Evolutionary conservation across 1,139 yeast genomes (phyloP), one percentile per base, ranked within the genome.

Genomic region (Lodderomyces jiufengensis): DNA sequence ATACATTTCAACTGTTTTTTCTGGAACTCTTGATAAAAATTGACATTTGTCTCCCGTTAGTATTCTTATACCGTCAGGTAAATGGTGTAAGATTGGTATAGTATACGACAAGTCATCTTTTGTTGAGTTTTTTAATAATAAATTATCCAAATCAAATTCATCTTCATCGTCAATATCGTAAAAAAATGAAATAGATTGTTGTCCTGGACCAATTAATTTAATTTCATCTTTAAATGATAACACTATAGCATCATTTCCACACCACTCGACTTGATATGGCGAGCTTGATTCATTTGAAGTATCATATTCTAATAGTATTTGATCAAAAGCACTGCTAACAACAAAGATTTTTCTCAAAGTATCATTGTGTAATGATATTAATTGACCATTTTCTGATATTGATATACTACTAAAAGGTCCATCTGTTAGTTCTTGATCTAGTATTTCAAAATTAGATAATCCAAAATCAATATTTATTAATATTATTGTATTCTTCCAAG

Each of bases 181-280:
- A 42, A 63, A 70, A 48, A 68, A 69, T 2, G 75, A 69, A 4
- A 70, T 61, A 2, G 80, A 68, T 2, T 79, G 81, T 35, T 79
- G 81, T 3, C 78, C 73, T 0, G 95, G 94, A 0, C 94, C 95
- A 26, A 83, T 70, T 10, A 90, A 55, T 41, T 75, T 73, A 16
- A 87, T 51, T 39, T 84, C 90, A 46, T 84, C 94, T 4, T 72
- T 65, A 41, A 74, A 69, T 0, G 80, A 63, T 23, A 78, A 31
- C 0, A 79, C 80, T 1, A 88, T 78, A 0, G 94, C 87, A 61
- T 87, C 95, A 47, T 82, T 80, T 0, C 92, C 87, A 57, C 95
- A 85, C 97, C 97, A 90, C 41, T 70, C 72, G 9, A 86, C 61
- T 43, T 74, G 74, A 27, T 57, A 51, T 1, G 70, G 57, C 50